Conservation (phyloP, 495 filamentous ascomycete species). For the Trichoderma erinaceum region DNA sequence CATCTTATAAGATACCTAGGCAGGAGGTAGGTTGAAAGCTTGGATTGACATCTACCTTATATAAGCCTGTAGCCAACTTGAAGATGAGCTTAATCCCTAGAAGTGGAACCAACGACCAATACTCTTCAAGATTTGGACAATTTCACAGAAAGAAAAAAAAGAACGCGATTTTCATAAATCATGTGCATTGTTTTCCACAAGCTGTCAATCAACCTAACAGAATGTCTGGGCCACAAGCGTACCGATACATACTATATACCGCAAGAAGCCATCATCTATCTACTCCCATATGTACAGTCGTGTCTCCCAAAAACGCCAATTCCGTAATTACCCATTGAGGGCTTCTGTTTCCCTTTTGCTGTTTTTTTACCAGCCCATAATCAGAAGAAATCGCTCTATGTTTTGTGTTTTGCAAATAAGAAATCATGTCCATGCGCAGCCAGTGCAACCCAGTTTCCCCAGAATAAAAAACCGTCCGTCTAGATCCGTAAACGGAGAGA, state of each 20-base stretch:
- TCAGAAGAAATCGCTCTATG: neutral
- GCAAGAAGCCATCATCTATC: neutral
- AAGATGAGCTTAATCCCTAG: too few species aligned
- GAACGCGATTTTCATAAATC: neutral
- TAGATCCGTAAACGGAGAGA: neutral
- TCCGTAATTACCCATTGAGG: neutral
- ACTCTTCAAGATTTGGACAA: neutral
- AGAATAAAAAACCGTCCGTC: neutral
- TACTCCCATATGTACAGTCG: neutral
- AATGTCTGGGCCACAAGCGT: neutral
- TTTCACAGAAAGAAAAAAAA: neutral
- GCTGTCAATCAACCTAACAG: neutral
- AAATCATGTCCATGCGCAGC: neutral
- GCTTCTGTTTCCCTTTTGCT: slow-evolving; percentile 3
- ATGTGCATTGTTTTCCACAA: neutral
- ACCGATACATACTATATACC: neutral
- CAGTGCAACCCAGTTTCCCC: neutral
- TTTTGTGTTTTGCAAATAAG: neutral
- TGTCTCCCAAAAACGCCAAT: neutral
- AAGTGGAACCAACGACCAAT: too few species aligned
- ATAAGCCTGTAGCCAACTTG: too few species aligned
- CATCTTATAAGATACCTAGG: too few species aligned
- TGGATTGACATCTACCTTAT: too few species aligned
- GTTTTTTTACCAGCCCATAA: neutral
- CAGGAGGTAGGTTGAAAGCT: too few species aligned